These are phyloP conservation scores for Plasmopara muralis DNA, from an alignment of 352 stramenopile genomes.

Conservation along the genomic window DNA sequence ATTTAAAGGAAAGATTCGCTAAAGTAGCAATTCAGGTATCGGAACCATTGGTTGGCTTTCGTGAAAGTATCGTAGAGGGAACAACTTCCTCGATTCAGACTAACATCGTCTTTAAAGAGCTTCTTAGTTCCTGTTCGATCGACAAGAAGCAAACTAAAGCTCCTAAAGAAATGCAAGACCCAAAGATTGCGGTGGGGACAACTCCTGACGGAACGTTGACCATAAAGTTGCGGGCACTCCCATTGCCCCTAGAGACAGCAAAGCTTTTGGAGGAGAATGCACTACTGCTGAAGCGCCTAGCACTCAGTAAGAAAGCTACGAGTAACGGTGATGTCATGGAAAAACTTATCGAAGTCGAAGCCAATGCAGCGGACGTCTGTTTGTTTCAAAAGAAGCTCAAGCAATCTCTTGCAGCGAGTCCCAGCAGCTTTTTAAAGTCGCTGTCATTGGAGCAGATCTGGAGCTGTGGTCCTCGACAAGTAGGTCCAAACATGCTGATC, in stretches of 20 bases:
- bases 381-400: slow-evolving; percentile 38
- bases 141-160: slow-evolving; percentile 4
- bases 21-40: slow-evolving; percentile 81
- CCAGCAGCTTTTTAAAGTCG: slow-evolving; percentile 44
- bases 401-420: slow-evolving; percentile 36
- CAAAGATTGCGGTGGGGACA: slow-evolving; percentile 42
- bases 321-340: slow-evolving; percentile 12
- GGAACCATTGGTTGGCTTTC: slow-evolving; percentile 84
- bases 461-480: slow-evolving; percentile 65
- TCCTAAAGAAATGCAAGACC: slow-evolving; percentile 7
- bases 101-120: slow-evolving; percentile 62
- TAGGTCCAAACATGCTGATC: slow-evolving; percentile 71
- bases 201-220: slow-evolving; percentile 65
- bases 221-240: slow-evolving; percentile 69
- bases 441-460: slow-evolving; percentile 55
- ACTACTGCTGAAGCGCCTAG: slow-evolving; percentile 37
- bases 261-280: slow-evolving; percentile 72
- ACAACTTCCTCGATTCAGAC: slow-evolving; percentile 57
- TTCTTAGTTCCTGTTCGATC: slow-evolving; percentile 28
- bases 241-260: slow-evolving; percentile 56
- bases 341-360: slow-evolving; percentile 5
- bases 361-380: slow-evolving; percentile 14
- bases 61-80: slow-evolving; percentile 74
- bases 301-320: slow-evolving; percentile 25
- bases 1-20: slow-evolving; percentile 83